Evolutionary conservation across 2,329 filamentous ascomycete species (phyloP).

Genomic region (Ophiocordyceps camponoti-saundersi): DNA sequence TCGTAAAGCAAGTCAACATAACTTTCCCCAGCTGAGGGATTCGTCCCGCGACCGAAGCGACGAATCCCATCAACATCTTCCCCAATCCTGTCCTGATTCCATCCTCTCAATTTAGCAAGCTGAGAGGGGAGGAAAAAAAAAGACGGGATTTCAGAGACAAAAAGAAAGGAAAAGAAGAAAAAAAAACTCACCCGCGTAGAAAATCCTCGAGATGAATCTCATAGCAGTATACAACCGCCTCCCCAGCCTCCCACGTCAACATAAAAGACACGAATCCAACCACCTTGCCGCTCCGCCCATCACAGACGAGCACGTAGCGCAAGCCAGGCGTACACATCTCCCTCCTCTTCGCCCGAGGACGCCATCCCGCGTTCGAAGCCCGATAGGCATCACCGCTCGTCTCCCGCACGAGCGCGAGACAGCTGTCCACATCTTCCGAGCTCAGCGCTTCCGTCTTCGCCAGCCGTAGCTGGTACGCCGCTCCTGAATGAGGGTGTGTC

Average conservation of each 20-base stretch:
- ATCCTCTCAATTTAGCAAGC: neutral
- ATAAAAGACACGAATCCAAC: conserved; percentile 49
- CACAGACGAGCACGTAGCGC: conserved; percentile 46
- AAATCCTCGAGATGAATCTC: conserved; percentile 51
- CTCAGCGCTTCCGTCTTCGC: conserved; percentile 19
- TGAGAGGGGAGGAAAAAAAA: neutral
- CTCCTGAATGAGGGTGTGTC: conserved; percentile 29
- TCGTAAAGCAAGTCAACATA: conserved; percentile 58
- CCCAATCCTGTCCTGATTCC: conserved; percentile 43
- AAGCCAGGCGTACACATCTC: conserved; percentile 56
- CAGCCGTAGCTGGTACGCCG: conserved; percentile 27
- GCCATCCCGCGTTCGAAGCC: conserved; percentile 45
- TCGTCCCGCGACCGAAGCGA: conserved; percentile 32
- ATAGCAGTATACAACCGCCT: conserved; percentile 59
- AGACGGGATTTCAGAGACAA: neutral
- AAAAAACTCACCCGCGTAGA: conserved; percentile 31
- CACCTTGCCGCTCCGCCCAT: conserved; percentile 12
- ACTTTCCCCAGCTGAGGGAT: conserved; percentile 42
- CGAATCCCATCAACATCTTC: conserved; percentile 36
- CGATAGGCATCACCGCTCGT: conserved; percentile 52
- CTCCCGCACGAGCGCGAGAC: conserved; percentile 38
- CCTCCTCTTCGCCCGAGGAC: conserved; percentile 36
- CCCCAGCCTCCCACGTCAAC: conserved; percentile 50
- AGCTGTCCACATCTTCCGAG: conserved; percentile 29
- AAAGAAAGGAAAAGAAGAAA: neutral